These are phyloP conservation scores for Globisporangium barbulae DNA, from an alignment of 352 stramenopile species.

Conservation along the genomic window DNA sequence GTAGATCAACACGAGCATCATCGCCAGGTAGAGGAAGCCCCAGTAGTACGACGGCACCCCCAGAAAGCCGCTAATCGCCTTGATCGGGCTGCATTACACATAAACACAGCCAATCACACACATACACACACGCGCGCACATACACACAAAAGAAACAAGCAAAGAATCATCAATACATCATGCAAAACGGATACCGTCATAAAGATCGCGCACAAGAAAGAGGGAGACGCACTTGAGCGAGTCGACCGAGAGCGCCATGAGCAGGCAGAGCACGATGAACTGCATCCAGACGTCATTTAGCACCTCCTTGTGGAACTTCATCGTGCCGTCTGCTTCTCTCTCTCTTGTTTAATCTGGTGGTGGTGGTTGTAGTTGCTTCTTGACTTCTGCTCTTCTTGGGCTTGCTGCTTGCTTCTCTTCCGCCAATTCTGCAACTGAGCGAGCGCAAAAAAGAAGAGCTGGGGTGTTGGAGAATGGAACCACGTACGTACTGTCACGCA, in stretches of 20 bases:
- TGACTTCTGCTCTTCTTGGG: neutral
- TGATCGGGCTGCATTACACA: conserved; percentile 52
- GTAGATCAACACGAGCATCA: conserved; percentile 69
- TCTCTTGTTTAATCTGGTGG: too few relatives aligned
- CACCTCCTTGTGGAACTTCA: conserved; percentile 81
- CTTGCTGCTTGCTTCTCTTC: conserved; percentile 8
- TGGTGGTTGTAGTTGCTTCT: neutral
- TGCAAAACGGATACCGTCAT: too few relatives aligned
- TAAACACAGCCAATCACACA: neutral
- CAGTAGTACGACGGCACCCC: conserved; percentile 69
- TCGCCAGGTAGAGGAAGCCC: conserved; percentile 50
- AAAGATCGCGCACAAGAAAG: too few relatives aligned
- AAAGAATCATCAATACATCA: too few relatives aligned
- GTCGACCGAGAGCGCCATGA: conserved; percentile 81
- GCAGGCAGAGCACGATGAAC: conserved; percentile 66
- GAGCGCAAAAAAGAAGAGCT: conserved; percentile 1
- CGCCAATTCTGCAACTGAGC: conserved; percentile 14
- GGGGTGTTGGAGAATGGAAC: conserved; percentile 1
- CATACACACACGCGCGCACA: conserved; percentile 5
- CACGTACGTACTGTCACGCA: neutral
- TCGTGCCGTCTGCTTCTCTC: conserved; percentile 10
- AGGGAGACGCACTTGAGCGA: conserved; percentile 73
- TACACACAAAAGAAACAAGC: neutral
- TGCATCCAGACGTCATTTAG: conserved; percentile 83
- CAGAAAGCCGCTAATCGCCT: conserved; percentile 73